Conservation (phyloP, 176 grass and related monocot genomes). For the Cenchrus americanus region DNA sequence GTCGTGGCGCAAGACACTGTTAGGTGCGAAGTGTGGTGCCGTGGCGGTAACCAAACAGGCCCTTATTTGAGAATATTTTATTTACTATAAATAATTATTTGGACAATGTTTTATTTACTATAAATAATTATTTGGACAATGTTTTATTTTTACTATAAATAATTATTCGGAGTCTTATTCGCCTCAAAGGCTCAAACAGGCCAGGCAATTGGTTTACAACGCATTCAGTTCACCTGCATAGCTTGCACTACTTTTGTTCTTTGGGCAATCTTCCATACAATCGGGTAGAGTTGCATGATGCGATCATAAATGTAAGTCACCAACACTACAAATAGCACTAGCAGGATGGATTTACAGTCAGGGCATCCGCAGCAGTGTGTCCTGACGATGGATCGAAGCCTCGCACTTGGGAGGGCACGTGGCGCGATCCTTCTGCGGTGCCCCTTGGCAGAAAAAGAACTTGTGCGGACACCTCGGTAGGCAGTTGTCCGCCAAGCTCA, state of each 20-base stretch:
- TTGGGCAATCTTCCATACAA: neutral
- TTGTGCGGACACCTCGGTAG: slow-evolving; percentile 44
- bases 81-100: too few relatives aligned
- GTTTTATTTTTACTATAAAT: too few relatives aligned
- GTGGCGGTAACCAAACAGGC: too few relatives aligned
- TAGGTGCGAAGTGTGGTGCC: too few relatives aligned
- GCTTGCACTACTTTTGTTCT: neutral
- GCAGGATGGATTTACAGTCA: slow-evolving; percentile 22
- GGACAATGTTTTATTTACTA: too few relatives aligned
- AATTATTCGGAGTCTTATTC: too few relatives aligned
- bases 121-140: too few relatives aligned
- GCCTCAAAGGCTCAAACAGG: neutral
- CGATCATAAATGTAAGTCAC: neutral
- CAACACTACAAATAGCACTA: neutral
- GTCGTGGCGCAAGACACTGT: too few relatives aligned
- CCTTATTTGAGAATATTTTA: too few relatives aligned
- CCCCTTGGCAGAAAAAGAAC: slow-evolving; percentile 59
- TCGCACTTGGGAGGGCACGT: slow-evolving; percentile 56
- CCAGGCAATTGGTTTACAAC: neutral
- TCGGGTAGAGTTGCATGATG: neutral
- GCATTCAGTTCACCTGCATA: neutral
- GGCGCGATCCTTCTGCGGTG: slow-evolving; percentile 47
- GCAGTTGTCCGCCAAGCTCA: slow-evolving; percentile 67
- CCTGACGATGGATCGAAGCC: slow-evolving; percentile 1
- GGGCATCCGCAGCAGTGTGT: neutral